These are phyloP conservation scores for Mycena crocata DNA, from an alignment of 768 basidiomycete genomes.

Conservation along the genomic window DNA sequence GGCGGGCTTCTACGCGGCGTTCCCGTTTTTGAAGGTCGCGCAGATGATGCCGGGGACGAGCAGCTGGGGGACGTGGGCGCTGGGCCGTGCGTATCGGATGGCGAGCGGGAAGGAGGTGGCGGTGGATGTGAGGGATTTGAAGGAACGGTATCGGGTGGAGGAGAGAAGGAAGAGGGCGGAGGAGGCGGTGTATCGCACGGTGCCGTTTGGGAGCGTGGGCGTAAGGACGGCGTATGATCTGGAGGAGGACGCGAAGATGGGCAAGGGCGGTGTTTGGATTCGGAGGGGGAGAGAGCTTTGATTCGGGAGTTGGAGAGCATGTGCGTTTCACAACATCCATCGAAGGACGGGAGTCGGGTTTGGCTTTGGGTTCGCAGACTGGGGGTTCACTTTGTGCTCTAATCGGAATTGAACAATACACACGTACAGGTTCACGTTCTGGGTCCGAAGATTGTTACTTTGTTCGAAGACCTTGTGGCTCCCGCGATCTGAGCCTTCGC, in stretches of 20 bases:
- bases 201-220: constrained; percentile 31
- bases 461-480: too few relatives aligned
- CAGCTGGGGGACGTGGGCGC: constrained; percentile 27
- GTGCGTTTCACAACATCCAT: too few relatives aligned
- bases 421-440: too few relatives aligned
- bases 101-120: constrained; percentile 24
- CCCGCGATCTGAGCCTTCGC: too few relatives aligned
- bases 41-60: constrained; percentile 25
- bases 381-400: too few relatives aligned
- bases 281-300: too few relatives aligned
- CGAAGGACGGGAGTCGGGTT: too few relatives aligned
- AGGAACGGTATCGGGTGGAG: constrained; percentile 27
- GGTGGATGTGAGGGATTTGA: constrained; percentile 31
- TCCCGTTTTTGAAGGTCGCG: constrained; percentile 32
- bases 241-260: constrained; percentile 27
- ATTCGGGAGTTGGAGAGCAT: too few relatives aligned
- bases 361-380: too few relatives aligned
- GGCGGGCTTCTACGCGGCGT: constrained; percentile 28
- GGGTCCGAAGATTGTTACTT: too few relatives aligned
- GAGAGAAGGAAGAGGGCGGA: constrained; percentile 26
- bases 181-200: constrained; percentile 25
- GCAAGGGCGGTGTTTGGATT: constrained; percentile 29
- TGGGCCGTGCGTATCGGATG: constrained; percentile 23
- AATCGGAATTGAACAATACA: too few relatives aligned
- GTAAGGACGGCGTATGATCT: constrained; percentile 29